Evolutionary conservation across 495 filamentous ascomycete species (phyloP), one percentile per base, ranked within the genome.

Genomic region (Choiromyces venosus): DNA sequence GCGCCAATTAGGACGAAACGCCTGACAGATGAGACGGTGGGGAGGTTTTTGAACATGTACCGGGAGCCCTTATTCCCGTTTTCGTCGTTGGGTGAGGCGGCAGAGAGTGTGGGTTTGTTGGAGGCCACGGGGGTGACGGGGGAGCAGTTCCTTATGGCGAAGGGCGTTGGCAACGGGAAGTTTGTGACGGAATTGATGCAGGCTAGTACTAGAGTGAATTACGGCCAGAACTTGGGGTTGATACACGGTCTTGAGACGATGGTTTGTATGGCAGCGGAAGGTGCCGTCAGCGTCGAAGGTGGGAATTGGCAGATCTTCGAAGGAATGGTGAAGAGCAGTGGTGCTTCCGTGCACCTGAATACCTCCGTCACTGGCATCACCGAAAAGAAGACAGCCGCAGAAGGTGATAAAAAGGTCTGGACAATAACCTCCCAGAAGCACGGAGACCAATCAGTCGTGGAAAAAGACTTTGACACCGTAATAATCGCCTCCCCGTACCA

Each of bases 271-370:
- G 92, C 94, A 1, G 89, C 93, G 0, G 91, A 95, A 67, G 92
- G 93, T 7, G 92, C 94, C 0, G 88, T 93, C 77, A 83, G 89
- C 7, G 86, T 99, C 9, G 83, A 88, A 10, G 93, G 94, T 2
- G 95, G 95, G 2, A 99, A 99, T 78, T 99, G 93, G 94, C 90
- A 88, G 80, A 97, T 98, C 61, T 99, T 99, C 79, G 87, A 88
- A 2, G 85, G 87, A 12, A 97, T 97, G 91, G 83, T 93, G 16
- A 84, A 89, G 44, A 83, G 84, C 6, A 88, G 92, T 10, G 82
- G 84, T 1, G 90, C 91, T 1, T 81, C 86, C 8, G 70, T 93
- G 6, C 82, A 82, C 5, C 83, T 96, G n/a, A 91, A 94, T 77
- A 91, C 91, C 0, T 86, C 87, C 4, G 93, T 97, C 0, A 85